Evolutionary conservation across 2,329 filamentous ascomycete species (phyloP), one percentile per base, ranked within the genome.

Genomic region (Alternaria ventricosa): DNA sequence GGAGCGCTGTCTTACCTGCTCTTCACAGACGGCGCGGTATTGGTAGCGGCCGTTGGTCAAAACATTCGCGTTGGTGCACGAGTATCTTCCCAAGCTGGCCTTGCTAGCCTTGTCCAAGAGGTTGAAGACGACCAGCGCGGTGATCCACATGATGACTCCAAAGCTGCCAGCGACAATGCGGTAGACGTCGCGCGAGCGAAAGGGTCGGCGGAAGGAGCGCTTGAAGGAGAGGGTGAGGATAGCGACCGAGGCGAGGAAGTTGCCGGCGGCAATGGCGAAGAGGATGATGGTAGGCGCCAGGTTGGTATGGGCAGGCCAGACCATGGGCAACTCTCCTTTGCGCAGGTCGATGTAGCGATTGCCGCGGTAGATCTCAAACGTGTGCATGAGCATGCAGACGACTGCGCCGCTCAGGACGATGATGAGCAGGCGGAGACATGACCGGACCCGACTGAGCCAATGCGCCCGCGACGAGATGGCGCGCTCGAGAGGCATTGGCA

Each of bases 401-500:
- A 80, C 77, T 65, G 74, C 72, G 67, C 74, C 77, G 68, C 74
- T 77, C 60, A 80, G 74, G 13, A 78, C 74, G 46, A 79, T 75
- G 70, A 78, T 76, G 61, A 78, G 71, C 41, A 79, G 72, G 55
- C 78, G 77, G 25, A 80, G 74, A 64, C 71, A 73, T 47, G 76
- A 80, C 55, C 77, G 75, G 60, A 78, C 63, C 55, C 74, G 72
- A 57, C 73, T 77, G 64, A 78, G 75, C 77, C 76, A 78, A 60
- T 76, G 75, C 60, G 75, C 72, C 45, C 73, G 68, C 60, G 71
- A 69, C 58, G 68, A 66, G 57, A 69, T 67, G 65, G 67, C 60
- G 65, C 73, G 57, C 49, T 78, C 74, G 65, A 73, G 67, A 66
- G 70, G 69, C 75, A 77, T 76, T 25, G 71, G 67, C 55, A 66